These are phyloP conservation scores for Gynochthodes officinalis DNA, from an alignment of 257 asterid species.

Conservation along the genomic window DNA sequence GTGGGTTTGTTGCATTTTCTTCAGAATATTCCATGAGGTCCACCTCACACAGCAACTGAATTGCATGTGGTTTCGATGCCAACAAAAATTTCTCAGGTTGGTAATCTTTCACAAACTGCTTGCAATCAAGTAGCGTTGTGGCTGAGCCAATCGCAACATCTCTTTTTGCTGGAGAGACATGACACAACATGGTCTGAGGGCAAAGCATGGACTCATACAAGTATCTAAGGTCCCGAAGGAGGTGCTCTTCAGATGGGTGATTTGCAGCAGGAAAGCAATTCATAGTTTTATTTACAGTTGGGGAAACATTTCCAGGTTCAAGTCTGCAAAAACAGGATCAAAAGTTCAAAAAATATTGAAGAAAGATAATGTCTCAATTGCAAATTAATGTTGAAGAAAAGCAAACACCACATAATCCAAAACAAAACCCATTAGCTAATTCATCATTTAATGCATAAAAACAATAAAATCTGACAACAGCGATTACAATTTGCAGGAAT, in stretches of 20 bases:
- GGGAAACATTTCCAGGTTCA: constrained; percentile 57
- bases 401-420: neutral
- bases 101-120: constrained; percentile 84
- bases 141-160: constrained; percentile 50
- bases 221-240: constrained; percentile 60
- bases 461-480: neutral
- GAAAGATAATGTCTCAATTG: neutral
- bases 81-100: constrained; percentile 40
- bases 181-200: constrained; percentile 54
- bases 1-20: constrained; percentile 51
- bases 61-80: constrained; percentile 32
- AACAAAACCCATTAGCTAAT: neutral
- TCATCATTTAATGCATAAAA: neutral
- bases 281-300: constrained; percentile 19
- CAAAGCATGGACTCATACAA: constrained; percentile 65
- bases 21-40: constrained; percentile 60
- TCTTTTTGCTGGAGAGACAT: constrained; percentile 43
- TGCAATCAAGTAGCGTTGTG: constrained; percentile 67
- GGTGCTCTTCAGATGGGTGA: constrained; percentile 62
- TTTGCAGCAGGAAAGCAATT: constrained; percentile 23
- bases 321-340: constrained; percentile 46
- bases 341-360: neutral
- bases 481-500: neutral
- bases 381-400: neutral
- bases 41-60: constrained; percentile 74